Conservation (phyloP, 352 stramenopile genomes). For the Phytophthora boehmeriae region DNA sequence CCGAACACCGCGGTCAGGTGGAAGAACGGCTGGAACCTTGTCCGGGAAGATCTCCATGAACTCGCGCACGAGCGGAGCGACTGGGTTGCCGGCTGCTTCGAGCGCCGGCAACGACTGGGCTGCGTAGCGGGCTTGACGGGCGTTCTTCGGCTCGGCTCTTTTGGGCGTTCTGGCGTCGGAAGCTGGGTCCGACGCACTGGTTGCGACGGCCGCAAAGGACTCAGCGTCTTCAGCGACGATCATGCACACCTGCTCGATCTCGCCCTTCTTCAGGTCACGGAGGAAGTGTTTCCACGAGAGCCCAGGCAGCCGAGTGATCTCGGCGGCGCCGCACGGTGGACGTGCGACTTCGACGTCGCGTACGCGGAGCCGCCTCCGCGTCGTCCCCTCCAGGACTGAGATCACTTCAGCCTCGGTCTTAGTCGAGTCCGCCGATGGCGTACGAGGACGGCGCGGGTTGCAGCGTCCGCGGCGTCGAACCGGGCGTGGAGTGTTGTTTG, state of each 20-base stretch:
- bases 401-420: conserved; percentile 5
- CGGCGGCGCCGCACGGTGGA: conserved; percentile 2
- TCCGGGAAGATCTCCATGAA: conserved; percentile 36
- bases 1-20: conserved; percentile 14
- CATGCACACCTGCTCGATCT: conserved; percentile 30
- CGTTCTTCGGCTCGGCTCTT: conserved; percentile 13
- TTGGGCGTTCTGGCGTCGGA: conserved; percentile 7
- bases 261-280: conserved; percentile 15
- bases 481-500: conserved; percentile 1
- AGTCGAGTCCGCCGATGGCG: neutral
- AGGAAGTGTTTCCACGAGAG: conserved; percentile 30
- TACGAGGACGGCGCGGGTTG: conserved; percentile 3
- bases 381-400: neutral
- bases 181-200: neutral
- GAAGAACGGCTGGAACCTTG: conserved; percentile 20
- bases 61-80: too few species aligned
- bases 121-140: conserved; percentile 18
- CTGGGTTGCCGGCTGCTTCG: neutral
- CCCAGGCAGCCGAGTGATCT: conserved; percentile 1
- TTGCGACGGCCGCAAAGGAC: conserved; percentile 2
- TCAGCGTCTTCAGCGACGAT: conserved; percentile 6
- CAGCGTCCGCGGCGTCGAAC: too few species aligned
- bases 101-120: conserved; percentile 17
- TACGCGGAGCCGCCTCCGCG: neutral
- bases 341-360: conserved; percentile 7